Evolutionary conservation across 768 basidiomycete genomes (phyloP), one percentile per base, ranked within the genome.

Genomic region (Chalciporus pseudorubinellus): DNA sequence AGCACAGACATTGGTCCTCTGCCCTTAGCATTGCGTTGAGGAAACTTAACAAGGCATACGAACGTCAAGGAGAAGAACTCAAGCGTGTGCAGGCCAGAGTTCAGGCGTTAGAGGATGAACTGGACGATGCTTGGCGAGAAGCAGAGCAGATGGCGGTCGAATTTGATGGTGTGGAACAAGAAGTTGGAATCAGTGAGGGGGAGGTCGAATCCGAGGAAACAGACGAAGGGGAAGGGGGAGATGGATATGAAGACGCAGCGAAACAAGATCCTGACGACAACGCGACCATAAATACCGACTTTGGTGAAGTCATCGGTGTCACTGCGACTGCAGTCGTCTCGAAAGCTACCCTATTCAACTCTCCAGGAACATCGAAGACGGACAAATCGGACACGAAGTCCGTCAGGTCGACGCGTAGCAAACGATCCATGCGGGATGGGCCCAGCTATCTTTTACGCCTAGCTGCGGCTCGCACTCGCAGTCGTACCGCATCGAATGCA

Each of bases 81-180:
- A 65, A 70, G 26, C 67, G 72, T 8, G 73, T 79, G 5, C 74
- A 74, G 47, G 62, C 73, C 11, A 72, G 74, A 33, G 77, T 87
- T 20, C 69, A 69, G 21, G 74, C 79, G 46, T 77, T 92, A 19
- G 76, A 86, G 58, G 85, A 77, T 13, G 86, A 89, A 56, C 73
- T 91, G 20, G 82, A 85, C 43, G 90, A 92, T 47, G 90, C 89
- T 0, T 92, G 90, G 90, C 77, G 76, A 42, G 83, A 85, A 52
- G 90, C 88, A 3, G 84, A 89, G 59, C 80, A 78, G 38, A 72
- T 90, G 58, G 90, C 89, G 1, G 66, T 72, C 46, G 86, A 90
- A 63, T 77, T 90, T 60, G 88, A 92, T 63, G 81, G 81, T 39
- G 65, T 82, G 45, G 81, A 84, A 47, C 67, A 53, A 4, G 63